Conservation (phyloP, 2,329 filamentous ascomycete species). For the Macrophomina pseudophaseolina region DNA sequence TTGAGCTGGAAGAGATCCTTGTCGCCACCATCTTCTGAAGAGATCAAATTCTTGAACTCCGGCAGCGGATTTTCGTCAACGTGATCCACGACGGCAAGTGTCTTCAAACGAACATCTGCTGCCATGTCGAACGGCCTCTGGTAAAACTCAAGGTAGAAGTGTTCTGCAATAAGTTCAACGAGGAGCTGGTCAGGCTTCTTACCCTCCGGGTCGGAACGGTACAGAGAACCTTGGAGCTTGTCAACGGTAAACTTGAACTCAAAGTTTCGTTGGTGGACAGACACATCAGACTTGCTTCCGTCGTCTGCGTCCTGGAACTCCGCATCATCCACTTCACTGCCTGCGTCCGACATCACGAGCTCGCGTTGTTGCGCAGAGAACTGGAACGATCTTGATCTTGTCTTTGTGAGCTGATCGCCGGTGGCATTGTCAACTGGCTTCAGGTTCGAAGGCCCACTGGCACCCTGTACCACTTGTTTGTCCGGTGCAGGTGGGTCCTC, state of each 20-base stretch:
- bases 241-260: slow-evolving; percentile 98
- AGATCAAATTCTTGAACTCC: slow-evolving; percentile 98
- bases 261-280: slow-evolving; percentile 87
- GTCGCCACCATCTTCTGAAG: slow-evolving; percentile 75
- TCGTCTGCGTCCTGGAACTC: slow-evolving; percentile 71
- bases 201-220: slow-evolving; percentile 80
- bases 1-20: slow-evolving; percentile 86
- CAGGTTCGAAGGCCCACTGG: slow-evolving; percentile 43
- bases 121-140: slow-evolving; percentile 90
- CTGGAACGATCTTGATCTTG: slow-evolving; percentile 72
- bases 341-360: slow-evolving; percentile 77
- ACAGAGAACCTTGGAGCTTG: slow-evolving; percentile 89
- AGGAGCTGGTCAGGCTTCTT: slow-evolving; percentile 78
- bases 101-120: slow-evolving; percentile 85
- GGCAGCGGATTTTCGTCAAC: slow-evolving; percentile 83
- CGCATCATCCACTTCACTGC: slow-evolving; percentile 64
- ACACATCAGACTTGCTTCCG: slow-evolving; percentile 55
- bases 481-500: slow-evolving; percentile 52
- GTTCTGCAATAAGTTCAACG: slow-evolving; percentile 88
- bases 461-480: slow-evolving; percentile 43
- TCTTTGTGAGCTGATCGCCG: slow-evolving; percentile 39
- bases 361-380: slow-evolving; percentile 75
- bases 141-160: slow-evolving; percentile 86
- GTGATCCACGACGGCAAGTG: slow-evolving; percentile 89
- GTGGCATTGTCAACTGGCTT: slow-evolving; percentile 39